Conservation (phyloP, 257 asterid genomes). For the Anisodus acutangulus region DNA sequence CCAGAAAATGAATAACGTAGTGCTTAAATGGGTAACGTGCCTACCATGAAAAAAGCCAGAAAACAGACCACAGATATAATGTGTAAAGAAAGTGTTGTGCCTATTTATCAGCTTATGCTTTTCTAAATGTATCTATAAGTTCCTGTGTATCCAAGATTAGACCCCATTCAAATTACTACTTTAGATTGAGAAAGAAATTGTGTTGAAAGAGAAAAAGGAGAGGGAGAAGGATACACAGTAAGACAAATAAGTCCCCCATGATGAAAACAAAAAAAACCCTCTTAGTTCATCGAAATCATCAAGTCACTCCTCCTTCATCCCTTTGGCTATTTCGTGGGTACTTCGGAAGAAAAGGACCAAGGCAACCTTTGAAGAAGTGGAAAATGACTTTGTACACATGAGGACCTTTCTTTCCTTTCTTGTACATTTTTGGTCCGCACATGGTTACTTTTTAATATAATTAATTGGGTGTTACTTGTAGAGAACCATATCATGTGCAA, state of each 20-base stretch:
- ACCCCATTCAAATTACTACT: background rate
- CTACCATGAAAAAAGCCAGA: background rate
- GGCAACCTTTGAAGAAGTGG: background rate
- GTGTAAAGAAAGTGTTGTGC: background rate
- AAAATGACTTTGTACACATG: background rate
- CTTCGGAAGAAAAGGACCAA: background rate
- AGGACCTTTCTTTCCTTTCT: background rate
- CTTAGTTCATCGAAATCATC: background rate
- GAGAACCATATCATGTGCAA: slow-evolving; percentile 8
- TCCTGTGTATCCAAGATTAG: background rate
- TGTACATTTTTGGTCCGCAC: background rate
- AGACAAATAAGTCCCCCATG: background rate
- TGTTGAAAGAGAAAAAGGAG: background rate
- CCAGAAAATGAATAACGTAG: background rate
- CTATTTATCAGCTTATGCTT: background rate
- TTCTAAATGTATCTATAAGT: background rate
- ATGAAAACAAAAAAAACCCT: background rate
- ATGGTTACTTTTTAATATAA: background rate
- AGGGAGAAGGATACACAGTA: background rate
- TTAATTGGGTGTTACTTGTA: background rate
- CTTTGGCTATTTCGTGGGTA: background rate
- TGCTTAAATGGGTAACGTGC: background rate
- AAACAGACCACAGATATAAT: background rate
- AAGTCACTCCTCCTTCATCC: background rate
- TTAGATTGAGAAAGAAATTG: background rate